Base-by-base conservation (phyloP, 2,329 filamentous ascomycete species). In the Diaporthe sp. region DNA sequence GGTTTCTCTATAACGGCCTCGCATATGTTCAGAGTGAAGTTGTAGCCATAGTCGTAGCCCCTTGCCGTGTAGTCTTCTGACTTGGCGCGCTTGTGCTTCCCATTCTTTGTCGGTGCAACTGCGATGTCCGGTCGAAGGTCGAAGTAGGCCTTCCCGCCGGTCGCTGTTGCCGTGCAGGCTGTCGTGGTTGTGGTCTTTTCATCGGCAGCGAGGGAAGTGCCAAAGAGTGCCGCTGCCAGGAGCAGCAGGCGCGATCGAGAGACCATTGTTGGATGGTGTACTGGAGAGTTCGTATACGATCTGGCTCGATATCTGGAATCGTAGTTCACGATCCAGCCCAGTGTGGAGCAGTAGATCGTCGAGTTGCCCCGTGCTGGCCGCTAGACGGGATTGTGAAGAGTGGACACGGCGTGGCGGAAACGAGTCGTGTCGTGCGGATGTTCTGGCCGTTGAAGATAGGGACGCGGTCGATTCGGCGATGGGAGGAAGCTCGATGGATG, bases 1-100 rank as follows among this genome's bases (percentile, higher is more conserved):
- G 94, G 86, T 22, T 90, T 86, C 79, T 94, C 91, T 22, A 95
- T 89, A n/a, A 96, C 93, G 1, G 94, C 88, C 49, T 89, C 92
- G 85, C 94, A 97, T 79, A 97, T 92, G 84, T 97, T 97, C 80
- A 96, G 82, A 2, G 94, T 96, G 81, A 97, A 97, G 85, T 96
- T 96, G 78, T 91, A 91, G 77, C 90, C 91, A 79, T 95, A 94
- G 84, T 96, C 94, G 82, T 92, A 94, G 46, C 94, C 94, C 76
- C 90, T 90, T 10, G 93, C 91, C 78, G 91, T 88, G 83, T 92
- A 92, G 81, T 92, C 90, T 44, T 85, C 84, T 13, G 84, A 84
- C 15, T 84, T 83, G 39, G 82, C 83, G 19, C 85, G 84, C 77
- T 85, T 86, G 76, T 85, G 83, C 79, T 88, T 88, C 42, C 82